Base-by-base conservation (phyloP, 2,329 filamentous ascomycete species). In the Fonsecaea erecta region DNA sequence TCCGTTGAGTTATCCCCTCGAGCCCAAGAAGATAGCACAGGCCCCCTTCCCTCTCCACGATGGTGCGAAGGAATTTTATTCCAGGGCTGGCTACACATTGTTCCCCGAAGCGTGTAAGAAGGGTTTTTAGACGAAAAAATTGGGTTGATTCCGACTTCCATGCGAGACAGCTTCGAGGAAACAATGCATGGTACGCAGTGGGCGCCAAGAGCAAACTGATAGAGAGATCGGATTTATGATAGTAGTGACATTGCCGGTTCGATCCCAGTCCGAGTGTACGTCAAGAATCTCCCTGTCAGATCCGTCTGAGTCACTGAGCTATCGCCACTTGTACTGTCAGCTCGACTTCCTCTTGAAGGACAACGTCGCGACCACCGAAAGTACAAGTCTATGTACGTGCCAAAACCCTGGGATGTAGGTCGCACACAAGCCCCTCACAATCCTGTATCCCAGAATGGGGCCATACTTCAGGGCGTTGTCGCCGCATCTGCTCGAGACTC, bases 1-100 rank as follows among this genome's bases (percentile, higher is more conserved):
- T 24, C 64, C 64, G 16, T 28, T 66, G 18, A 26, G 59, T 26
- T 66, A 66, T 58, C 64, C 64, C 34, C 60, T 66, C 8, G 54
- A 62, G n/a, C 64, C 64, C 1, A 46, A 37, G 16, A 63, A 63
- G 55, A 66, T 66, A 53, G 43, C 59, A 12, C 30, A 54, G 16
- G 34, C 64, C 7, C 59, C 64, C 30, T 21, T 63, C 12, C 59
- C 64, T 5, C 55, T 66, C 14, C 64, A 66, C 46, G 30, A 53
- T 8, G 59, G 64, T n/a, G 59, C 64, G 30, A 26, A 54, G 32
- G 40, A 40, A 24, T 66, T 62, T 35, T 66, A 66, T 55, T 62
- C 59, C 14, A 55, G 55, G 28, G 54, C 54, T 18, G 54, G 48
- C 9, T 52, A 52, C 18, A 1, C 28, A 30, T 52, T 26, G 28